These are phyloP conservation scores for Rhododendron mucronatum DNA, from an alignment of 148 eudicot genomes.

Conservation along the genomic window DNA sequence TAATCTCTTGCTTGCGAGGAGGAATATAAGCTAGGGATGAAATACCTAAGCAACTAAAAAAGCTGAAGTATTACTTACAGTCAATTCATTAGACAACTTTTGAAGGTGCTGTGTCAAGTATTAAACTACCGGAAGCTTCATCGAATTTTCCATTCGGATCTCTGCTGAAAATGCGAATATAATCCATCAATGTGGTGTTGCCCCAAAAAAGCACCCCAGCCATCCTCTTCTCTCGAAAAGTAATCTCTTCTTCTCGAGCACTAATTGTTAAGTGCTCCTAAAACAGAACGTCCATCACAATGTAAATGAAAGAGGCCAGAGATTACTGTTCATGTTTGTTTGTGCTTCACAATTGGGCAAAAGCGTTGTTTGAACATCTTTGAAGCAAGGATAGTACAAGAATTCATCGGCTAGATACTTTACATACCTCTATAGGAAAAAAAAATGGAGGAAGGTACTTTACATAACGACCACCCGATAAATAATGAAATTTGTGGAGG, in stretches of 20 bases:
- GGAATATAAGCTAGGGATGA: not conserved
- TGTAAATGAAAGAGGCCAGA: too few relatives aligned
- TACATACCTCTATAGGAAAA: not conserved
- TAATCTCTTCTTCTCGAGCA: too few relatives aligned
- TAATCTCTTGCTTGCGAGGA: not conserved
- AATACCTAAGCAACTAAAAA: not conserved
- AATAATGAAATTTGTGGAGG: not conserved
- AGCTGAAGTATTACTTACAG: conserved; percentile 47
- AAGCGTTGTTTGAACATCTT: too few relatives aligned
- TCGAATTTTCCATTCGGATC: conserved; percentile 77
- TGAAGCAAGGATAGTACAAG: not conserved
- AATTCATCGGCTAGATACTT: not conserved
- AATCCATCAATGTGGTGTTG: too few relatives aligned
- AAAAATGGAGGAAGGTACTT: not conserved
- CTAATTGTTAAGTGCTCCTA: too few relatives aligned
- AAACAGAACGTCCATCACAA: too few relatives aligned
- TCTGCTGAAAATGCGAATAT: not conserved
- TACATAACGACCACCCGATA: not conserved
- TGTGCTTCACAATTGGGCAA: too few relatives aligned
- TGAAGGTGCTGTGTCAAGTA: conserved; percentile 85
- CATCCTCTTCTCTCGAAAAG: too few relatives aligned
- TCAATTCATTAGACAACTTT: conserved; percentile 86
- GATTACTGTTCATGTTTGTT: too few relatives aligned
- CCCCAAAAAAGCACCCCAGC: too few relatives aligned
- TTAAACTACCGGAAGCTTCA: conserved; percentile 65